Evolutionary conservation across 352 stramenopile genomes (phyloP).

Genomic region (Globisporangium ultimum): DNA sequence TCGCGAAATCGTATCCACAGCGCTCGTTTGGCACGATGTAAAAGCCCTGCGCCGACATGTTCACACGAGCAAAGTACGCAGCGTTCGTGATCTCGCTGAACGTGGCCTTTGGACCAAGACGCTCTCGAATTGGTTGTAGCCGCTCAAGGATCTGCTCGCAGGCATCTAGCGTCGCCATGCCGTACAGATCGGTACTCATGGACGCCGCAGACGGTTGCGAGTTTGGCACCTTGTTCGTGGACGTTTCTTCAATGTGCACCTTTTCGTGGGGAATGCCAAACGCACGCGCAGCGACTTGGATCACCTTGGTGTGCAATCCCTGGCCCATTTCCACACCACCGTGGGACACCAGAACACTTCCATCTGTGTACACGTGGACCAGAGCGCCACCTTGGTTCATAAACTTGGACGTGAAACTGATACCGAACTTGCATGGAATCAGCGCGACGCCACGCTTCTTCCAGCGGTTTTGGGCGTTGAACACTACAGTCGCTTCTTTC

Average conservation of each 20-base stretch:
- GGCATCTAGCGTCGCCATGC: conserved; percentile 95
- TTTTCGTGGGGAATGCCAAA: conserved; percentile 91
- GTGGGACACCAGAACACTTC: conserved; percentile 94
- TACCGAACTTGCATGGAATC: conserved; percentile 92
- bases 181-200: conserved; percentile 96
- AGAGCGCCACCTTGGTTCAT: conserved; percentile 97
- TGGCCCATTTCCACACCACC: conserved; percentile 98
- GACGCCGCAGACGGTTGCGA: conserved; percentile 92
- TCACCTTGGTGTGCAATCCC: conserved; percentile 95
- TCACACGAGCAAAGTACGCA: conserved; percentile 91
- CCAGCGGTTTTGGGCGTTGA: conserved; percentile 90
- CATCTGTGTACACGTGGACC: conserved; percentile 95
- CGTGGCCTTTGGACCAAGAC: conserved; percentile 61
- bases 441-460: conserved; percentile 90
- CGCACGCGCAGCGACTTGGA: conserved; percentile 84
- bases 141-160: conserved; percentile 94
- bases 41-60: conserved; percentile 95
- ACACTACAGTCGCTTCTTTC: conserved; percentile 64
- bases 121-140: conserved; percentile 82
- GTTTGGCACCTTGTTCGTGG: conserved; percentile 95
- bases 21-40: conserved; percentile 90
- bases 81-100: conserved; percentile 84
- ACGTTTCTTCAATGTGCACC: conserved; percentile 94
- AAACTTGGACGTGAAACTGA: conserved; percentile 95
- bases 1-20: conserved; percentile 92